Evolutionary conservation across 2,329 filamentous ascomycete species (phyloP).

Genomic region (Neospermospora avenae): DNA sequence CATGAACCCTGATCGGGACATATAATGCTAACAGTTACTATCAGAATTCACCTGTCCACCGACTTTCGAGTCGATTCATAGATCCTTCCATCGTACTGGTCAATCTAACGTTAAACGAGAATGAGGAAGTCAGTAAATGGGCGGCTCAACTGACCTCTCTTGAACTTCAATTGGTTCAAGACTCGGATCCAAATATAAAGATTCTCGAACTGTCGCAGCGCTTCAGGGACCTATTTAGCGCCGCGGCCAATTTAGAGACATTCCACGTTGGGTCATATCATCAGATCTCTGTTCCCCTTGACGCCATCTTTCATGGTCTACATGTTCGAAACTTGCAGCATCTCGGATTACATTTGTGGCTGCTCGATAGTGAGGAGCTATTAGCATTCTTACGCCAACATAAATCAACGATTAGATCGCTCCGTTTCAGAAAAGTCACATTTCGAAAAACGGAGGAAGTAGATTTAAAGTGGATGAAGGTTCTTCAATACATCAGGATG

Average conservation of each 20-base stretch:
- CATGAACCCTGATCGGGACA: neutral
- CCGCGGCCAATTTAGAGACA: conserved; percentile 57
- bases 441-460: conserved; percentile 49
- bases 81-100: conserved; percentile 48
- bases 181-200: conserved; percentile 49
- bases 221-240: conserved; percentile 55
- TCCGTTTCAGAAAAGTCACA: conserved; percentile 58
- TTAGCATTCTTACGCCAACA: conserved; percentile 55
- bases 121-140: neutral
- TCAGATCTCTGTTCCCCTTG: conserved; percentile 53
- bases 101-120: neutral
- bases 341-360: conserved; percentile 64
- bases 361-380: conserved; percentile 57
- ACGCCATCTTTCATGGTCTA: conserved; percentile 60
- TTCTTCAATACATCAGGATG: conserved; percentile 53
- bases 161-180: conserved; percentile 53
- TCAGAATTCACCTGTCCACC: conserved; percentile 1
- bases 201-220: conserved; percentile 55
- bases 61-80: conserved; percentile 52
- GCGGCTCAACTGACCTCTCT: conserved; percentile 54
- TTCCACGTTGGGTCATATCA: conserved; percentile 64
- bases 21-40: neutral
- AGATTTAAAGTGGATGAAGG: conserved; percentile 51
- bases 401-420: conserved; percentile 51
- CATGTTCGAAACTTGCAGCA: conserved; percentile 59